Evolutionary conservation across 2,329 filamentous ascomycete species (phyloP).

Genomic region (Huntiella decipiens): DNA sequence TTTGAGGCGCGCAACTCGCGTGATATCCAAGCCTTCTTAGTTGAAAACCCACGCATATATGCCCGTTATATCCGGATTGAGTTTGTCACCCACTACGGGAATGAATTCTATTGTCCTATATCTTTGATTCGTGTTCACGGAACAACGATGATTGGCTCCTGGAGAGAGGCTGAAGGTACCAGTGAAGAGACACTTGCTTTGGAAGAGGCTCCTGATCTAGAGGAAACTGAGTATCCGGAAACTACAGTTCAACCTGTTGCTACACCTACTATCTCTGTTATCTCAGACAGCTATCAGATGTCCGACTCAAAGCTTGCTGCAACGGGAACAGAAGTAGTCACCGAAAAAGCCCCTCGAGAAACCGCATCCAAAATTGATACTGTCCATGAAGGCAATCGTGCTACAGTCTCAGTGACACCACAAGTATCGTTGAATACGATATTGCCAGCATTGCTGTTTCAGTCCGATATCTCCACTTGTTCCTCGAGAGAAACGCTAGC

Average conservation of each 20-base stretch:
- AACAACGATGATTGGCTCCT: conserved; percentile 88
- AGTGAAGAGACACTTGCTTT: conserved; percentile 4
- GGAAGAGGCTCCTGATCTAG: not conserved
- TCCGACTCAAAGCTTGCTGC: too few species aligned
- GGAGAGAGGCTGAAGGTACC: conserved; percentile 55
- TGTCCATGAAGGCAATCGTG: too few species aligned
- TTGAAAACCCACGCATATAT: conserved; percentile 93
- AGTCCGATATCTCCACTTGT: too few species aligned
- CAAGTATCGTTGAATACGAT: too few species aligned
- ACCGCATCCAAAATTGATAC: too few species aligned
- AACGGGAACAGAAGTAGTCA: too few species aligned
- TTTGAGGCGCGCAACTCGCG: conserved; percentile 86
- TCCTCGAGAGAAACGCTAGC: too few species aligned
- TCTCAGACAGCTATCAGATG: not conserved
- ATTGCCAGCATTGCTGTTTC: too few species aligned
- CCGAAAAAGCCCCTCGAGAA: too few species aligned
- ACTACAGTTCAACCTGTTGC: conserved; percentile 14
- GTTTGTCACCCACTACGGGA: conserved; percentile 83
- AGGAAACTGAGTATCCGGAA: conserved; percentile 4
- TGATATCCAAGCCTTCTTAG: conserved; percentile 81
- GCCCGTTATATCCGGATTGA: conserved; percentile 84
- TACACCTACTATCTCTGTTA: not conserved
- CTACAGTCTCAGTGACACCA: too few species aligned
- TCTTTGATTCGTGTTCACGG: conserved; percentile 84
- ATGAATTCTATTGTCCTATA: conserved; percentile 89